These are phyloP conservation scores for Cystofilobasidium macerans DNA, from an alignment of 768 basidiomycete genomes.

Conservation along the genomic window DNA sequence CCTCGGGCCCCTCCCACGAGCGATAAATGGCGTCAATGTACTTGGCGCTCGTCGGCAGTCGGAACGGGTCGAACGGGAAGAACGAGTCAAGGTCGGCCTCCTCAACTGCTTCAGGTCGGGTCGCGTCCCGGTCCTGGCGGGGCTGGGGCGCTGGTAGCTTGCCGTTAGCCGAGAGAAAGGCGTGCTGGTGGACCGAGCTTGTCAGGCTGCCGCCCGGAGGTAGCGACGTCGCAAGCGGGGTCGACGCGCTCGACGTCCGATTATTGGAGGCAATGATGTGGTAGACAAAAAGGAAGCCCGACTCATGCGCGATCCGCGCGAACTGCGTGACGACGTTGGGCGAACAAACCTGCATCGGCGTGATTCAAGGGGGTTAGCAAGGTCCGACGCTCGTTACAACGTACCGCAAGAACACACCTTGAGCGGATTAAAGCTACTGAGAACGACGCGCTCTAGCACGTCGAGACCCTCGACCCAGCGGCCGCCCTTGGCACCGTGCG, in stretches of 20 bases:
- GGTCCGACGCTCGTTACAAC: too few species aligned
- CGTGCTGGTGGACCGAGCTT: slow-evolving; percentile 3
- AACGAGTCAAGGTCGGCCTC: slow-evolving; percentile 75
- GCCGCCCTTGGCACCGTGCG: slow-evolving; percentile 30
- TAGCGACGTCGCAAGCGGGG: slow-evolving; percentile 11
- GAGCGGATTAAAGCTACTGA: slow-evolving; percentile 75
- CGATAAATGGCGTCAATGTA: slow-evolving; percentile 78
- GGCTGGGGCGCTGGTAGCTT: slow-evolving; percentile 9
- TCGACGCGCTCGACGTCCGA: slow-evolving; percentile 41
- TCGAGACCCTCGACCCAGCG: slow-evolving; percentile 79
- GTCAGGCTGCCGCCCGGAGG: slow-evolving; percentile 8
- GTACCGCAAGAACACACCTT: slow-evolving; percentile 47
- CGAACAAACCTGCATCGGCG: slow-evolving; percentile 63
- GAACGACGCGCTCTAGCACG: slow-evolving; percentile 66
- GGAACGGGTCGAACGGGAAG: slow-evolving; percentile 98
- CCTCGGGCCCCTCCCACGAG: slow-evolving; percentile 52
- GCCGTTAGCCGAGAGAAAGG: background rate
- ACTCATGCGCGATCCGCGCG: slow-evolving; percentile 79
- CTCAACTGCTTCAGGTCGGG: slow-evolving; percentile 27
- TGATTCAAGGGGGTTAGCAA: background rate
- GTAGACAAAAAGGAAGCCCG: slow-evolving; percentile 87
- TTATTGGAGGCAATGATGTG: slow-evolving; percentile 82
- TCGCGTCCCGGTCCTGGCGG: slow-evolving; percentile 29
- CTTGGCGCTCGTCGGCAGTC: slow-evolving; percentile 60
- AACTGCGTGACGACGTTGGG: slow-evolving; percentile 84